Conservation (phyloP, 106 monocot species). For the Cymbidium sinense region DNA sequence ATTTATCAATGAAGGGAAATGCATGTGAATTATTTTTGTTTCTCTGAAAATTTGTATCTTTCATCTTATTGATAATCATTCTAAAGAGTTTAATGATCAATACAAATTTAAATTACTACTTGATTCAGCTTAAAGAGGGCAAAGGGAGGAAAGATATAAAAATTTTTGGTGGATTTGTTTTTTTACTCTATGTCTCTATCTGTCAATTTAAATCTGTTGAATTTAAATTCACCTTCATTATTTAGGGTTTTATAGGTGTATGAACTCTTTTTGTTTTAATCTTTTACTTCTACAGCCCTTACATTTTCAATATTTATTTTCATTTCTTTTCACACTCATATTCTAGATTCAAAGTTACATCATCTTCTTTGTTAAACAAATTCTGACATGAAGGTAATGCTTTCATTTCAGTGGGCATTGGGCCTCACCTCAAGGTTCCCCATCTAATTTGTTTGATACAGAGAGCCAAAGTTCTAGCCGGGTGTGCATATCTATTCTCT, state of each 20-base stretch:
- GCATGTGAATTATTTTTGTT: neutral
- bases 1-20: neutral
- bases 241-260: neutral
- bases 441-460: conserved; percentile 53
- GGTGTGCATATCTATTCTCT: conserved; percentile 33
- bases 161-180: neutral
- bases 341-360: neutral
- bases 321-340: neutral
- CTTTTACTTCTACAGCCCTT: neutral
- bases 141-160: neutral
- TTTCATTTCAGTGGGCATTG: conserved; percentile 54
- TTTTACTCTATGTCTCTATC: neutral
- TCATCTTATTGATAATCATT: neutral
- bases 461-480: conserved; percentile 74
- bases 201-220: neutral
- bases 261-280: neutral
- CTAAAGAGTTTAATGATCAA: neutral
- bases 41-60: neutral
- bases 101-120: neutral
- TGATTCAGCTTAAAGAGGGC: neutral
- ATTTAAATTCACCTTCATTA: neutral
- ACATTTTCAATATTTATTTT: neutral
- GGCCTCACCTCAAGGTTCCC: conserved; percentile 53
- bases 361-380: neutral
- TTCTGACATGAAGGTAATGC: conserved; percentile 6